phyloP scores from a whole-genome alignment of 129 eudicot species.

The Apium graveolens region DNA sequence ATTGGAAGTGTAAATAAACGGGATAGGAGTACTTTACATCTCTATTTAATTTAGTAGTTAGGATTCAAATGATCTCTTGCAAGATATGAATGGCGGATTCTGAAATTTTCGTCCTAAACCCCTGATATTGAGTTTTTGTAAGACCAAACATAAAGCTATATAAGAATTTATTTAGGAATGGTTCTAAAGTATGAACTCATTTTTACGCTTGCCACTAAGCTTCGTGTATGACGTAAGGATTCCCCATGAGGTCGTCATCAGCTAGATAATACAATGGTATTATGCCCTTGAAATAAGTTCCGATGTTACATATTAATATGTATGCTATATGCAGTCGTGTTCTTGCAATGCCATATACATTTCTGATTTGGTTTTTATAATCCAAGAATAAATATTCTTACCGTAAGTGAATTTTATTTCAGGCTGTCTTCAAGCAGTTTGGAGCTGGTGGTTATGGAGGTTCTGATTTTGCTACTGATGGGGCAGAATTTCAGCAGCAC shows the following conservation, averaged over 20 bases:
- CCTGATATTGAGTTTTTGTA: not conserved
- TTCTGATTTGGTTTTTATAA: not conserved
- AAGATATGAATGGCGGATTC: not conserved
- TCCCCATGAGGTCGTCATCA: not conserved
- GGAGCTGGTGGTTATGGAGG: conserved; percentile 73
- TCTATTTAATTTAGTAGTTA: not conserved
- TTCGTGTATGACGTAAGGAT: not conserved
- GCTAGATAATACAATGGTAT: not conserved
- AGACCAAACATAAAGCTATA: not conserved
- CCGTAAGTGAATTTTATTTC: conserved; percentile 7
- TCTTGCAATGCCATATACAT: not conserved
- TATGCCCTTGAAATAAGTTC: not conserved
- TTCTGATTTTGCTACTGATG: conserved; percentile 60
- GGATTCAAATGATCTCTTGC: not conserved
- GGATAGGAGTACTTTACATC: not conserved
- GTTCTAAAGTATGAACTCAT: not conserved
- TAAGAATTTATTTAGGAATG: not conserved
- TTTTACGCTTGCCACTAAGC: not conserved
- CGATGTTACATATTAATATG: not conserved
- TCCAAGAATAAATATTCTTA: not conserved
- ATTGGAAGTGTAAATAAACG: not conserved
- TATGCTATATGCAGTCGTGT: not conserved
- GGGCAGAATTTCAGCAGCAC: conserved; percentile 64
- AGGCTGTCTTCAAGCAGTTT: conserved; percentile 93
- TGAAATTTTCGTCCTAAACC: not conserved